phyloP scores from a whole-genome alignment of 1,284 basidiomycete genomes.

The Anthracocystis walkeri region DNA sequence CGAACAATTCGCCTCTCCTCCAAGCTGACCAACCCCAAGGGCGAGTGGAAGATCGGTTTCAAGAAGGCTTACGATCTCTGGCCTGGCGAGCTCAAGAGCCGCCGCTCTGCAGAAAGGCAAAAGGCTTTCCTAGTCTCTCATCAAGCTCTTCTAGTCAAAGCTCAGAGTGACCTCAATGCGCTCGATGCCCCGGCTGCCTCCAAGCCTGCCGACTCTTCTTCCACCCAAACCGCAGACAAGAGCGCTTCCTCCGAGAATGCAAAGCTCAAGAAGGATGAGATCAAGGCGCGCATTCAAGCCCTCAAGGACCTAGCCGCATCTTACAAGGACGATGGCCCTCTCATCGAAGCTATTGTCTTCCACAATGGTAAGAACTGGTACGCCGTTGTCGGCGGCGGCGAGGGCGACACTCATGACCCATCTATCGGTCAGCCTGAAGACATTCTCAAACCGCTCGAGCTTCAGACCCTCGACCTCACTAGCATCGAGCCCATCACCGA shows the following conservation, averaged over 20 bases:
- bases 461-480: conserved; percentile 59
- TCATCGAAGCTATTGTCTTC: conserved; percentile 68
- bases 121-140: conserved; percentile 66
- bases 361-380: conserved; percentile 69
- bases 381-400: conserved; percentile 68
- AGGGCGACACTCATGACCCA: conserved; percentile 64
- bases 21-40: conserved; percentile 61
- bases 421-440: conserved; percentile 54
- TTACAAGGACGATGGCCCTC: conserved; percentile 67
- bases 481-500: conserved; percentile 63
- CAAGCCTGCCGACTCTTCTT: conserved; percentile 6
- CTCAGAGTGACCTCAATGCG: conserved; percentile 56
- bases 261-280: conserved; percentile 59
- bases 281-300: conserved; percentile 62
- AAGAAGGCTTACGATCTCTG: conserved; percentile 69
- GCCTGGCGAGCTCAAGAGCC: conserved; percentile 65
- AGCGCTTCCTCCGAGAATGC: conserved; percentile 17
- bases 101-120: conserved; percentile 64
- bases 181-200: conserved; percentile 28
- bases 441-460: conserved; percentile 39
- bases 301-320: conserved; percentile 64
- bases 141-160: conserved; percentile 57
- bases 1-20: conserved; percentile 60
- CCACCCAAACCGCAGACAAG: conserved; percentile 18
- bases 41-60: conserved; percentile 68